Percentiles rank a stretch among this genome's conserved stretches.
These are phyloP conservation scores for Nicotiana obtusifolia DNA, from an alignment of 257 asterid genomes.

Conservation along the genomic window DNA sequence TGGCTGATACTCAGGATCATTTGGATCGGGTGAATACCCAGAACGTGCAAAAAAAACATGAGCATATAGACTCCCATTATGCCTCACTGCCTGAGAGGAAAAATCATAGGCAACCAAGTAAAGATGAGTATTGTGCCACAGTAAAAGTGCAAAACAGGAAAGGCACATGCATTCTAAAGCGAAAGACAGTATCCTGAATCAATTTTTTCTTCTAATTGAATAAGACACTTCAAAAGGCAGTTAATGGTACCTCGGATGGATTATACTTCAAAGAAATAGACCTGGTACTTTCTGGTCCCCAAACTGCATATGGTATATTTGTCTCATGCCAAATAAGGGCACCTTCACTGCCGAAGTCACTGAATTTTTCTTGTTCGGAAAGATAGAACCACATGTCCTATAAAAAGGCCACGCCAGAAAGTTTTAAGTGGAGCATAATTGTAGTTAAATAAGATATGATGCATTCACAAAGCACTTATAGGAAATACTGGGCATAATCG, in stretches of 20 bases:
- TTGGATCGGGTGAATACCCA: conserved; percentile 86
- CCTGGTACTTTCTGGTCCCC: conserved; percentile 78
- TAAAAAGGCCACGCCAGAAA: conserved; percentile 6
- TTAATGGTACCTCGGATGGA: conserved; percentile 69
- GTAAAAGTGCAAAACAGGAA: conserved; percentile 3
- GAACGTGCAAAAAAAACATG: conserved; percentile 92
- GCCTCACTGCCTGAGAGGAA: conserved; percentile 59
- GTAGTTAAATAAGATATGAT: not conserved
- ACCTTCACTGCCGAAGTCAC: conserved; percentile 72
- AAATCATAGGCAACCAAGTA: not conserved
- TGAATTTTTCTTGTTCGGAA: conserved; percentile 65
- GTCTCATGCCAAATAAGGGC: conserved; percentile 95
- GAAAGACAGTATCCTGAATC: conserved; percentile 1
- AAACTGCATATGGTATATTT: conserved; percentile 90
- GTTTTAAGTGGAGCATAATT: not conserved
- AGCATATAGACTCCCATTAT: conserved; percentile 89
- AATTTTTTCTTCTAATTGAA: not conserved
- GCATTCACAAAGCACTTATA: not conserved
- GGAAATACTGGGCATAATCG: not conserved
- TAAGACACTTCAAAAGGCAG: not conserved
- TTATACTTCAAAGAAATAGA: conserved; percentile 59
- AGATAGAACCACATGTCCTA: conserved; percentile 98
- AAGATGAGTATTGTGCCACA: conserved; percentile 3
- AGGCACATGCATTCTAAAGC: not conserved
- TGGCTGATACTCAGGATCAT: conserved; percentile 90